Evolutionary conservation across 1,139 yeast species (phyloP).

Genomic region (Lodderomyces beijingensis): DNA sequence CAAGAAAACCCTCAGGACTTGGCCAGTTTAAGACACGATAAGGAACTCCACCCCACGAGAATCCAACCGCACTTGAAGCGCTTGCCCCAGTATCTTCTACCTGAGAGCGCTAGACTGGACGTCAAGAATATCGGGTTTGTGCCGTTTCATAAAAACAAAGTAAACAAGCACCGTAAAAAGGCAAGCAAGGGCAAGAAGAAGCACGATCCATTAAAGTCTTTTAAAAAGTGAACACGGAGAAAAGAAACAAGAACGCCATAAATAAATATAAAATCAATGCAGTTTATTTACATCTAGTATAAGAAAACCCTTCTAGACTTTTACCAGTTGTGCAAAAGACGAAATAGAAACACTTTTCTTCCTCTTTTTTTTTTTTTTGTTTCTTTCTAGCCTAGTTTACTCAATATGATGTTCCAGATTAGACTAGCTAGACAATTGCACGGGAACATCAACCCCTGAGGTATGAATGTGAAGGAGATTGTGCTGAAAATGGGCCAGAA

Average conservation of each 20-base stretch:
- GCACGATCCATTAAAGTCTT: slow-evolving; percentile 67
- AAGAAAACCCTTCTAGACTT: too few species aligned
- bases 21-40: slow-evolving; percentile 84
- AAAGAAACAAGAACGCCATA: too few species aligned
- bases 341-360: too few species aligned
- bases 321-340: too few species aligned
- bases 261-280: too few species aligned
- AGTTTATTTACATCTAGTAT: too few species aligned
- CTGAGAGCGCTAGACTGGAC: slow-evolving; percentile 67
- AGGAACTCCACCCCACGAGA: slow-evolving; percentile 78
- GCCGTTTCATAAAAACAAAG: slow-evolving; percentile 54
- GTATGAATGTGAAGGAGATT: slow-evolving; percentile 45
- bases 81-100: slow-evolving; percentile 88
- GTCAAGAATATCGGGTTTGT: slow-evolving; percentile 66
- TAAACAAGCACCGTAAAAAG: slow-evolving; percentile 39
- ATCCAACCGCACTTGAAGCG: slow-evolving; percentile 83
- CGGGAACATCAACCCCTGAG: slow-evolving; percentile 49
- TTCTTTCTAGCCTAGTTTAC: slow-evolving; percentile 22
- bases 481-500: slow-evolving; percentile 59
- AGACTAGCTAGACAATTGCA: slow-evolving; percentile 54
- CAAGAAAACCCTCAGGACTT: slow-evolving; percentile 98
- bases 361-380: neutral
- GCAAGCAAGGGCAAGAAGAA: slow-evolving; percentile 37
- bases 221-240: slow-evolving; percentile 18
- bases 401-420: slow-evolving; percentile 52